Conservation (phyloP, 306 rosid species). For the Cicer pinnatifidum region DNA sequence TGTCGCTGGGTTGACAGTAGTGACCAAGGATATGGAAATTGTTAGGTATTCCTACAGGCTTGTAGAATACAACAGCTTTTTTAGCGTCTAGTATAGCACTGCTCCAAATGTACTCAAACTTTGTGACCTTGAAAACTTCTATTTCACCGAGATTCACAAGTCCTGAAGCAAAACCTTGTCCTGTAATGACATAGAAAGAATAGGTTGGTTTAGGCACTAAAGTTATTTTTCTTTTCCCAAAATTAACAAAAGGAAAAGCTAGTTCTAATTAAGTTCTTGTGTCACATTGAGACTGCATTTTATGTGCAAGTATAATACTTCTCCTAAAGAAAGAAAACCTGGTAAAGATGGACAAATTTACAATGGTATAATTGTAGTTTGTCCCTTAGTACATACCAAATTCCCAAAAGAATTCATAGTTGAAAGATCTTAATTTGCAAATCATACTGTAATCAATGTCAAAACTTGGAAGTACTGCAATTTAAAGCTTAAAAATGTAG, state of each 20-base stretch:
- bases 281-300: conserved; percentile 15
- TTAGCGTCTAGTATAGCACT: conserved; percentile 45
- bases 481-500: neutral
- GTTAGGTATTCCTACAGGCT: conserved; percentile 72
- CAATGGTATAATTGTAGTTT: conserved; percentile 12
- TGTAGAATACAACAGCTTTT: conserved; percentile 61
- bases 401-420: conserved; percentile 34
- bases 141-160: conserved; percentile 71
- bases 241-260: conserved; percentile 7
- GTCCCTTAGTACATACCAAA: neutral
- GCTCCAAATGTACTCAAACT: conserved; percentile 68
- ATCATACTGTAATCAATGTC: conserved; percentile 3
- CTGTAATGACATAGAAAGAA: conserved; percentile 51
- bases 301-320: conserved; percentile 12
- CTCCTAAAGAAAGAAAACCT: too few species aligned
- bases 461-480: neutral
- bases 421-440: conserved; percentile 25
- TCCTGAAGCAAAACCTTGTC: conserved; percentile 78
- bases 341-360: too few species aligned
- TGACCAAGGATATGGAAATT: conserved; percentile 79
- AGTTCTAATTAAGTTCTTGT: neutral
- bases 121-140: conserved; percentile 66
- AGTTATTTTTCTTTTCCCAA: neutral
- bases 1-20: conserved; percentile 64
- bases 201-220: conserved; percentile 16